phyloP scores from a whole-genome alignment of 108 stramenopile species.

The Schizochytrium sp. region DNA sequence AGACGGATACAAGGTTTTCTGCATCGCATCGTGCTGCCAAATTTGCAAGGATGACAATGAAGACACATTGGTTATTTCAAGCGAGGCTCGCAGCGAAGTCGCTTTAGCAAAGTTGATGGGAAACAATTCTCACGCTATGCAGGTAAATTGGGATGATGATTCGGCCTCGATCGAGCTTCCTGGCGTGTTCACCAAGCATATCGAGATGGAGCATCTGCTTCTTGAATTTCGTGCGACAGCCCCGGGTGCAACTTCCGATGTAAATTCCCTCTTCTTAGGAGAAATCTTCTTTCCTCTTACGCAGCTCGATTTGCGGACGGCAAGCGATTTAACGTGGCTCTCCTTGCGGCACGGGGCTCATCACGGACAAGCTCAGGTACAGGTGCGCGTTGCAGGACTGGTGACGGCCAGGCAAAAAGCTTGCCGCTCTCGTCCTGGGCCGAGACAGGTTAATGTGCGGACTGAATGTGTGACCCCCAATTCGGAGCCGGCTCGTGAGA shows the following conservation, averaged over 20 bases:
- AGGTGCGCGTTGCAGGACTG: neutral
- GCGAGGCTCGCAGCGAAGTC: neutral
- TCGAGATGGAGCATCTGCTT: neutral
- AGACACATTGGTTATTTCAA: neutral
- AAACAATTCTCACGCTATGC: neutral
- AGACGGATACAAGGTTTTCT: neutral
- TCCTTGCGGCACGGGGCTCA: neutral
- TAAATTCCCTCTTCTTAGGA: neutral
- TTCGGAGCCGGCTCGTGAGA: too few relatives aligned
- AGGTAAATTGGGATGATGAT: neutral
- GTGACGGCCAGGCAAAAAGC: neutral
- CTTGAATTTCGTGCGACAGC: neutral
- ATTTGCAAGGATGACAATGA: neutral
- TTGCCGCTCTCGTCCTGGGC: neutral
- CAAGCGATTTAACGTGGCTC: neutral
- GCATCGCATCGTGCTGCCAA: conserved; percentile 9
- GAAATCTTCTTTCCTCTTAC: neutral
- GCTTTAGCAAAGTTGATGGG: neutral
- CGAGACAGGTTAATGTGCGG: neutral
- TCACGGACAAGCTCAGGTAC: neutral
- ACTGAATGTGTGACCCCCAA: too few relatives aligned
- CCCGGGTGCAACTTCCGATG: neutral
- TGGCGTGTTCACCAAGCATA: neutral
- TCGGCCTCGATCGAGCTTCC: neutral
- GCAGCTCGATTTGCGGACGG: neutral